Percentiles rank a stretch among this genome's conserved stretches.
These are phyloP conservation scores for Coelastrella sp. DNA, from an alignment of 139 green algal species.

Conservation along the genomic window DNA sequence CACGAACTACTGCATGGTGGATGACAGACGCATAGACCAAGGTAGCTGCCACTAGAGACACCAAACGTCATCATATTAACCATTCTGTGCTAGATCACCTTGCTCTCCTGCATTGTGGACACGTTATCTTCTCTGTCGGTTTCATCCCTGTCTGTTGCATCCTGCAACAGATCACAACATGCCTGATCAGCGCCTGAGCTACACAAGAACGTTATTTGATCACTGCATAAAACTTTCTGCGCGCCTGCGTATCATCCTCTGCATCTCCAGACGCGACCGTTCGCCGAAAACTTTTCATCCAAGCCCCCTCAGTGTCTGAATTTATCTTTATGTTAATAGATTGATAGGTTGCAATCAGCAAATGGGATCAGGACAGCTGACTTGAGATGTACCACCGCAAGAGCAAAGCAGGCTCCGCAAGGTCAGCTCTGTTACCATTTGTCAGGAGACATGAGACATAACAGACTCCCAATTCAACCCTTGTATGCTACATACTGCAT, in stretches of 20 bases:
- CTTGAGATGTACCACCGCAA: no score
- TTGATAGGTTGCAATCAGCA: no score
- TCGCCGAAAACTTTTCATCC: background rate
- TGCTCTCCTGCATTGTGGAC: background rate
- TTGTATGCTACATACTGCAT: no score
- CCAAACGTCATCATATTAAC: background rate
- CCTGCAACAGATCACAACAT: background rate
- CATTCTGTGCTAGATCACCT: background rate
- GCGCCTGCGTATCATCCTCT: background rate
- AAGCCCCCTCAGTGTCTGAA: no score
- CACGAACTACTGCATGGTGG: background rate
- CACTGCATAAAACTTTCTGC: background rate
- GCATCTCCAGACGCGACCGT: background rate
- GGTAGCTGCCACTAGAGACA: background rate
- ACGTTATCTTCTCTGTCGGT: conserved; percentile 6
- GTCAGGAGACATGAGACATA: no score
- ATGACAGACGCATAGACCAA: background rate
- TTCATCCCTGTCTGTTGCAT: conserved; percentile 33
- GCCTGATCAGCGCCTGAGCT: background rate
- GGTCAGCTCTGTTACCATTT: no score
- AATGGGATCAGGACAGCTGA: no score
- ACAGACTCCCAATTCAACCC: no score
- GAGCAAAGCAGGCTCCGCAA: no score
- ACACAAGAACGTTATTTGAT: background rate
- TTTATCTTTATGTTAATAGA: no score